These are phyloP conservation scores for Trypanosoma avium DNA, from an alignment of 208 protist species.

Conservation along the genomic window DNA sequence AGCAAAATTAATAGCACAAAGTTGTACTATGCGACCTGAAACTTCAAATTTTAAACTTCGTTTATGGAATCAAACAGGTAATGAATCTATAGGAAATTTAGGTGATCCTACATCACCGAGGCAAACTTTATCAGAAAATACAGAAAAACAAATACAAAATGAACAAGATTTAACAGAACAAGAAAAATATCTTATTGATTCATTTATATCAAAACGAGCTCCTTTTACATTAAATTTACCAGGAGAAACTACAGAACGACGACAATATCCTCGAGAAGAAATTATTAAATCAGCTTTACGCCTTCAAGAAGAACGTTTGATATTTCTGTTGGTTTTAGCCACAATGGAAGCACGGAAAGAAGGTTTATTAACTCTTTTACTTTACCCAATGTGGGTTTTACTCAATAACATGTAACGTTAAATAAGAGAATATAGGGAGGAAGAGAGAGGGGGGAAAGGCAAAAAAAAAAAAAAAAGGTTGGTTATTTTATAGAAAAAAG, in stretches of 20 bases:
- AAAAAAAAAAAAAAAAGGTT: too few relatives aligned
- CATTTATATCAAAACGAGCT: constrained; percentile 8
- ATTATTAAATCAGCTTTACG: constrained; percentile 40
- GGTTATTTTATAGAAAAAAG: neutral
- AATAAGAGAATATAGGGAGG: too few relatives aligned
- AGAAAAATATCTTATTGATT: constrained; percentile 16
- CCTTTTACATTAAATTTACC: constrained; percentile 22
- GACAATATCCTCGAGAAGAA: constrained; percentile 21
- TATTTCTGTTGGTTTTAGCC: constrained; percentile 67
- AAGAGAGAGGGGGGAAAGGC: too few relatives aligned
- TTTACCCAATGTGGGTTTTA: constrained; percentile 55
- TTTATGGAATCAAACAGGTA: constrained; percentile 8
- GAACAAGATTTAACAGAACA: constrained; percentile 6
- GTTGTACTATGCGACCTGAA: constrained; percentile 76
- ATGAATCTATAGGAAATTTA: neutral
- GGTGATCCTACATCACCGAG: neutral
- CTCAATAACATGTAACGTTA: constrained; percentile 63
- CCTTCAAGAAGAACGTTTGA: constrained; percentile 66
- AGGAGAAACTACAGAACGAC: neutral
- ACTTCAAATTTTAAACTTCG: constrained; percentile 30
- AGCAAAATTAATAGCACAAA: constrained; percentile 80
- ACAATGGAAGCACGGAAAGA: constrained; percentile 82
- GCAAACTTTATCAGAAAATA: neutral
- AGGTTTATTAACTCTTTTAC: constrained; percentile 64
- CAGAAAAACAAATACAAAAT: neutral